Evolutionary conservation across 495 filamentous ascomycete genomes (phyloP).

Genomic region (Ascobolus immersus): DNA sequence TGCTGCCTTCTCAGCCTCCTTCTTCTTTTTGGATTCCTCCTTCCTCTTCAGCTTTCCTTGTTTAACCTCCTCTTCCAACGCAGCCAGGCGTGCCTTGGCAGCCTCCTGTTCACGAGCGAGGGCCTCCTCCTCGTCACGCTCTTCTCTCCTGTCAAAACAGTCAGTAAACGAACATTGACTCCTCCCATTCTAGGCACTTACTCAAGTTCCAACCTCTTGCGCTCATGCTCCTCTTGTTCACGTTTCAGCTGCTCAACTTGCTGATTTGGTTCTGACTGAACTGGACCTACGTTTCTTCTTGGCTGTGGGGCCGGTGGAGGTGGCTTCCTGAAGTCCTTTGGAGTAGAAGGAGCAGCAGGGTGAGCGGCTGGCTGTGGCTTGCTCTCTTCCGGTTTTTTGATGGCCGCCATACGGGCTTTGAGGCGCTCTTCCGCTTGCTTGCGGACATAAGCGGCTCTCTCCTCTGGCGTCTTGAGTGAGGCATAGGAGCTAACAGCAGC

Average conservation of each 20-base stretch:
- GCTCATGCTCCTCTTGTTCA: slow-evolving; percentile 59
- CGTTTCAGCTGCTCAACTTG: slow-evolving; percentile 25
- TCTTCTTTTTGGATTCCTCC: slow-evolving; percentile 63
- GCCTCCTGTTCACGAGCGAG: slow-evolving; percentile 55
- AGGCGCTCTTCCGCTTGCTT: slow-evolving; percentile 92
- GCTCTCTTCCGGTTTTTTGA: slow-evolving; percentile 65
- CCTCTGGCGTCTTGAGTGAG: slow-evolving; percentile 69
- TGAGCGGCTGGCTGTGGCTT: slow-evolving; percentile 31
- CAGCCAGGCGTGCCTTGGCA: slow-evolving; percentile 55
- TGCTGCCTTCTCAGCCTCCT: slow-evolving; percentile 61
- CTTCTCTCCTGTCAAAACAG: slow-evolving; percentile 38
- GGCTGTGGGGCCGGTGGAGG: slow-evolving; percentile 63
- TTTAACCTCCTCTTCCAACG: slow-evolving; percentile 77
- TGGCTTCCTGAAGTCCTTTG: slow-evolving; percentile 48
- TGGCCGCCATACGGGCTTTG: slow-evolving; percentile 86
- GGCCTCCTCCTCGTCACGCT: slow-evolving; percentile 49
- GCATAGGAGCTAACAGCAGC: slow-evolving; percentile 31
- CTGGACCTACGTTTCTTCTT: slow-evolving; percentile 36
- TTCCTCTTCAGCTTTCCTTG: slow-evolving; percentile 92
- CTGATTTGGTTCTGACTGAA: slow-evolving; percentile 23
- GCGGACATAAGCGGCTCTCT: slow-evolving; percentile 83
- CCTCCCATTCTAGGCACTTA: slow-evolving; percentile 27
- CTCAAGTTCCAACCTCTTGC: slow-evolving; percentile 54
- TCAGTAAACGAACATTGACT: slow-evolving; percentile 15
- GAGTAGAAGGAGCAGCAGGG: slow-evolving; percentile 10